Evolutionary conservation across 2,329 filamentous ascomycete genomes (phyloP).

Genomic region (Colletotrichum liaoningense): DNA sequence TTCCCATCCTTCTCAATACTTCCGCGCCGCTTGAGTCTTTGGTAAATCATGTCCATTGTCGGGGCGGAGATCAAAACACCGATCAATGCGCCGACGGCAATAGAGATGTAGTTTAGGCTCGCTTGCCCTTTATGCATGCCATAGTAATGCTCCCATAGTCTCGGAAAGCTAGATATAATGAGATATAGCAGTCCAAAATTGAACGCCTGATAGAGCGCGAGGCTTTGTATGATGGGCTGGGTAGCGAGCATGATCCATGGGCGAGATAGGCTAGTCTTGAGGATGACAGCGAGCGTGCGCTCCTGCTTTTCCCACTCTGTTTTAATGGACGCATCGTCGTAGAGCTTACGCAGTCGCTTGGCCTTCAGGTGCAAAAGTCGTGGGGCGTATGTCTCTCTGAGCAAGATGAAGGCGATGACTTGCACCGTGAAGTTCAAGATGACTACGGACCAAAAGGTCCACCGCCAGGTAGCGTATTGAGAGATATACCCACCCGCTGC

Average conservation of each 20-base stretch:
- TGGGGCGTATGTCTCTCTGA: slow-evolving; percentile 53
- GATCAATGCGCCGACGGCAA: slow-evolving; percentile 70
- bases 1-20: slow-evolving; percentile 36
- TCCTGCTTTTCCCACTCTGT: slow-evolving; percentile 52
- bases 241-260: slow-evolving; percentile 67
- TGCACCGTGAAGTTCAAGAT: slow-evolving; percentile 53
- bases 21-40: slow-evolving; percentile 45
- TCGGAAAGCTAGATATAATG: slow-evolving; percentile 70
- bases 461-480: slow-evolving; percentile 51
- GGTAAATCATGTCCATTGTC: slow-evolving; percentile 54
- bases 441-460: slow-evolving; percentile 59
- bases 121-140: slow-evolving; percentile 66
- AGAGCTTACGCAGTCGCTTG: slow-evolving; percentile 44
- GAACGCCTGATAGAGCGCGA: slow-evolving; percentile 67
- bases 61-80: slow-evolving; percentile 60
- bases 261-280: slow-evolving; percentile 56
- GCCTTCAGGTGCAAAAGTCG: slow-evolving; percentile 49
- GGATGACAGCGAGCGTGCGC: slow-evolving; percentile 38
- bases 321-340: slow-evolving; percentile 44
- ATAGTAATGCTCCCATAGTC: slow-evolving; percentile 67
- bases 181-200: slow-evolving; percentile 74
- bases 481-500: slow-evolving; percentile 53
- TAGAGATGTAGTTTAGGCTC: slow-evolving; percentile 73
- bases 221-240: slow-evolving; percentile 70
- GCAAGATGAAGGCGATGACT: slow-evolving; percentile 44